Evolutionary conservation across 2,329 filamentous ascomycete genomes (phyloP).

Genomic region (Arthrobotrys sphaeroides): DNA sequence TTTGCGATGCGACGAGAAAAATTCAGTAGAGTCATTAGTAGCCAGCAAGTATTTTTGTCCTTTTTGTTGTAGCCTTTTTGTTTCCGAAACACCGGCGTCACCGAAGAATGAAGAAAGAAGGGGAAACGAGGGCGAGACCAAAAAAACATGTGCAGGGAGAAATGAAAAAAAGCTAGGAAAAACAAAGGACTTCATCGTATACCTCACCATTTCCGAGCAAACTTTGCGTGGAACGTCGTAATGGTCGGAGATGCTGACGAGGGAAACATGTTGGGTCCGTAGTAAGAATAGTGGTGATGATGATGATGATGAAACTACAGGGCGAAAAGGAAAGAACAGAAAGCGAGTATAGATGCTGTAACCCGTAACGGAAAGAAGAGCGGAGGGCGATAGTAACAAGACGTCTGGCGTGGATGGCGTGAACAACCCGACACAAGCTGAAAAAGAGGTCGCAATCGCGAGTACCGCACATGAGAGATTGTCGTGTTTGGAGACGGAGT

Average conservation of each 20-base stretch:
- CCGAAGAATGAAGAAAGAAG: conserved; percentile 22
- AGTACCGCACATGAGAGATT: conserved; percentile 21
- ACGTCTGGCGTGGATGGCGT: conserved; percentile 45
- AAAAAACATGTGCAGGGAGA: conserved; percentile 23
- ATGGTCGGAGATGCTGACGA: conserved; percentile 53
- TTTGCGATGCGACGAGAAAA: conserved; percentile 42
- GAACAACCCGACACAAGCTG: conserved; percentile 36
- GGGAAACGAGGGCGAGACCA: conserved; percentile 11
- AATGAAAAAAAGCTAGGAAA: neutral
- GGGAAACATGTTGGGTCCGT: conserved; percentile 53
- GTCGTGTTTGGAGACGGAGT: conserved; percentile 8
- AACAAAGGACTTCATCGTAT: conserved; percentile 45
- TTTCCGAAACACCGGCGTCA: conserved; percentile 52
- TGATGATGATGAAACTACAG: conserved; percentile 36
- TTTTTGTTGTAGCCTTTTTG: conserved; percentile 45
- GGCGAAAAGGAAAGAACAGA: conserved; percentile 36
- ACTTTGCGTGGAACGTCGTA: conserved; percentile 27
- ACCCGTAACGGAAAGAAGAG: conserved; percentile 28
- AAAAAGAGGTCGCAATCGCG: conserved; percentile 24
- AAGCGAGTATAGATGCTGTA: conserved; percentile 35
- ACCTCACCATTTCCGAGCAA: conserved; percentile 54
- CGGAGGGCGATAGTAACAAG: conserved; percentile 8
- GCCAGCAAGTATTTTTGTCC: conserved; percentile 48
- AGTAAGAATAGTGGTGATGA: conserved; percentile 44
- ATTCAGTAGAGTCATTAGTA: conserved; percentile 51